Evolutionary conservation across 257 asterid species (phyloP), one percentile per base, ranked within the genome.

Genomic region (Nicotiana benthamiana): DNA sequence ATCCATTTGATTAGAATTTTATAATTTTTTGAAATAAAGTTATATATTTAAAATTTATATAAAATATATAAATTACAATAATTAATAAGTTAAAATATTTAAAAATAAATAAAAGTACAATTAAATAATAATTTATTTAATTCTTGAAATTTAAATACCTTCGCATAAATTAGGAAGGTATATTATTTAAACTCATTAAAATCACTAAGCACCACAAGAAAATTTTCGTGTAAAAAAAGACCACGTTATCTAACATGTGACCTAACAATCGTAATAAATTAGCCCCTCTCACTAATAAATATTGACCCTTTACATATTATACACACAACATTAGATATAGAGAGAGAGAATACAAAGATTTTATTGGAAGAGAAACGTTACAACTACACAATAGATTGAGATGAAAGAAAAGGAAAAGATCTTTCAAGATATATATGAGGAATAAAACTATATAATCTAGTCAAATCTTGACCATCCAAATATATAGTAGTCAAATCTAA

Each of bases 181-280:
- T 16, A 72, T 16, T 22, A 13, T 54, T 54, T 54, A 18, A 54
- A 54, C 60, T 54, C 60, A 54, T 22, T 46, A 22, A 20, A 40
- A 40, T 68, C 60, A 46, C 24, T 46, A 24, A 72, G 22, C 78
- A 72, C 40, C 78, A 72, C 78, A 24, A 72, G 40, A 6, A 24
- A 70, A 7, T 24, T 59, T 72, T 72, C 60, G 78, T 72, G 78
- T 72, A 2, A 46, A 72, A 72, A 46, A 72, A 3, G 78, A 72
- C 78, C 78, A 72, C 78, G 78, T 46, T 72, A 72, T 46, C 60
- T 46, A 46, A 72, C 78, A 72, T 24, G 78, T 72, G 60, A 72
- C 78, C 60, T 72, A 72, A 46, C 10, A 72, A 46, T 46, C 40
- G n/a, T 72, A 46, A 72, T 46, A 72, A 72, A 72, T 22, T 4